Conservation (phyloP, 768 basidiomycete species). For the Chalciporus sphaerocephalus region DNA sequence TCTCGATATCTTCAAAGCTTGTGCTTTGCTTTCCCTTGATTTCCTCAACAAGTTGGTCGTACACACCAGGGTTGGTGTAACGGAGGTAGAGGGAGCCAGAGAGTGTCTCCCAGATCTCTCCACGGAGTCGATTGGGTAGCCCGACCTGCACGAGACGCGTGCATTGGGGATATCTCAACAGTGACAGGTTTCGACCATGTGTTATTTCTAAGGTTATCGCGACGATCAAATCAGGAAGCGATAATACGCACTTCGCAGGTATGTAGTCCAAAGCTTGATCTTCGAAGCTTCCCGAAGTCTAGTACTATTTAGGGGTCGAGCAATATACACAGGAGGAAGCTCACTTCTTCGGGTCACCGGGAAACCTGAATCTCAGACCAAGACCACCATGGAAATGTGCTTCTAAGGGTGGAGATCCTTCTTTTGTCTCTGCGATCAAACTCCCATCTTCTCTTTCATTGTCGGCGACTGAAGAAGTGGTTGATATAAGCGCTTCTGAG, state of each 20-base stretch:
- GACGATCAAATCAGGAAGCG: constrained; percentile 2
- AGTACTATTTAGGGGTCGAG: constrained; percentile 10
- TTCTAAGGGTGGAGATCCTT: constrained; percentile 42
- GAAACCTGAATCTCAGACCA: constrained; percentile 81
- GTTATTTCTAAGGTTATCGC: constrained; percentile 39
- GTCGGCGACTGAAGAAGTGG: constrained; percentile 52
- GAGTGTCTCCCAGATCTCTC: constrained; percentile 97
- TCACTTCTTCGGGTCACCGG: constrained; percentile 89
- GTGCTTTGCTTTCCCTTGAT: constrained; percentile 76
- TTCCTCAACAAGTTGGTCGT: constrained; percentile 68
- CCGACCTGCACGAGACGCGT: constrained; percentile 98
- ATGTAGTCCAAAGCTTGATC: constrained; percentile 91
- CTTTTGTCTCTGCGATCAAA: constrained; percentile 51
- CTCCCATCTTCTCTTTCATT: constrained; percentile 69
- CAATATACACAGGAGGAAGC: constrained; percentile 20
- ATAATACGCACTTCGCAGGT: constrained; percentile 60
- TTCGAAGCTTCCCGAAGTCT: constrained; percentile 90
- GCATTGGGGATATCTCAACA: constrained; percentile 93
- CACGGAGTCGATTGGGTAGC: constrained; percentile 87
- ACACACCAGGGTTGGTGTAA: constrained; percentile 79
- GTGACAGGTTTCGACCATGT: constrained; percentile 92
- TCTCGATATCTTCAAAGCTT: constrained; percentile 98
- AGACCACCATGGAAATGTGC: constrained; percentile 71
- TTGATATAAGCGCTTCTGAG: constrained; percentile 79
- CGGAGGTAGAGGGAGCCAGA: constrained; percentile 93